phyloP scores from a whole-genome alignment of 164 flowering plant genomes.

The Platanus orientalis region DNA sequence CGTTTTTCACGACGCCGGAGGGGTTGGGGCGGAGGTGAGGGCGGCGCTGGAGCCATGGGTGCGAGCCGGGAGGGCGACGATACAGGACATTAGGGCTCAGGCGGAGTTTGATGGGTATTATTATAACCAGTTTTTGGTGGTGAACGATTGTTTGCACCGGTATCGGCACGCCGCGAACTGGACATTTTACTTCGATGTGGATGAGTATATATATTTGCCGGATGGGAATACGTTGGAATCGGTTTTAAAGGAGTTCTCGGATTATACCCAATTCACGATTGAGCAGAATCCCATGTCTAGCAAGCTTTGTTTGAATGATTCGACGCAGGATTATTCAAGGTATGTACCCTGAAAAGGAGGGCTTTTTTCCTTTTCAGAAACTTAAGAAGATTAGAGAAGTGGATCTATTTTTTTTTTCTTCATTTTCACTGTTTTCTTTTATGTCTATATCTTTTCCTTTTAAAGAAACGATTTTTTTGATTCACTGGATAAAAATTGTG shows the following conservation, averaged over 20 bases:
- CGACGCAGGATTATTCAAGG: conserved; percentile 30
- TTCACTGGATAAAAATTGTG: too few species aligned
- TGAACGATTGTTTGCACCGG: conserved; percentile 58
- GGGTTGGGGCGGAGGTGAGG: conserved; percentile 42
- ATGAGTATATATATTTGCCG: conserved; percentile 62
- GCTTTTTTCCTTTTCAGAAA: not conserved
- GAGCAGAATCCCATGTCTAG: conserved; percentile 70
- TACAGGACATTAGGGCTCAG: conserved; percentile 56
- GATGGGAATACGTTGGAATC: conserved; percentile 35
- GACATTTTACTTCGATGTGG: conserved; percentile 67
- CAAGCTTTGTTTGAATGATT: conserved; percentile 44
- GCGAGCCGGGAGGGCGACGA: conserved; percentile 39
- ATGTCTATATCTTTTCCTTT: too few species aligned
- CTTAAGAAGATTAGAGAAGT: too few species aligned
- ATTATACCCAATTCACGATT: conserved; percentile 59
- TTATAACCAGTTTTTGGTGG: too few species aligned
- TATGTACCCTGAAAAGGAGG: not conserved
- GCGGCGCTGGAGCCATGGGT: conserved; percentile 61
- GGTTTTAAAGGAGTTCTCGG: conserved; percentile 38
- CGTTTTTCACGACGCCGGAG: conserved; percentile 67
- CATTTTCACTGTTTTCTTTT: too few species aligned
- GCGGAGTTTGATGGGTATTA: conserved; percentile 57
- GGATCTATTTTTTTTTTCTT: too few species aligned
- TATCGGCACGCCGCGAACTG: conserved; percentile 50
- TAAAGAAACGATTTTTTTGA: too few species aligned